phyloP scores from a whole-genome alignment of 2,329 filamentous ascomycete genomes.

The Dothideomycetidae sp. region DNA sequence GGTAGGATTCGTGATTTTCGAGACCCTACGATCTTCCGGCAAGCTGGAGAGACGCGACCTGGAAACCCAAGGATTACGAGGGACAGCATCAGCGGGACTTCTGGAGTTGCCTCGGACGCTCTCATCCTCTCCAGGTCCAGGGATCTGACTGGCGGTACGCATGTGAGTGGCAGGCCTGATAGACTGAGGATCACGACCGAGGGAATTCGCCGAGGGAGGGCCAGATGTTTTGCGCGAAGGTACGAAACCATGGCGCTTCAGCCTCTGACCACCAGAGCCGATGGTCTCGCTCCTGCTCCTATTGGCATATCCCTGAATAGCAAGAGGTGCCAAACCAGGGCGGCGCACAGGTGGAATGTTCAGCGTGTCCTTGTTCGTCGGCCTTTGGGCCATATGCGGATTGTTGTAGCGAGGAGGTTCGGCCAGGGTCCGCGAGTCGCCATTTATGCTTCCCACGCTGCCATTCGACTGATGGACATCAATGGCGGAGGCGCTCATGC shows the following conservation, averaged over 20 bases:
- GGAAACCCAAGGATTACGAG: constrained; percentile 5
- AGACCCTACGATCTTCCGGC: constrained; percentile 13
- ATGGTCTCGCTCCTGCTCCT: constrained; percentile 50
- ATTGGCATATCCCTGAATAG: constrained; percentile 55
- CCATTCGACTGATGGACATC: constrained; percentile 21
- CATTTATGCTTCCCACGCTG: constrained; percentile 11
- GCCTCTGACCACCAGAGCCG: constrained; percentile 35
- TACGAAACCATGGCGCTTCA: constrained; percentile 47
- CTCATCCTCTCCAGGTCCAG: constrained; percentile 15
- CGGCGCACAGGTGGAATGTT: constrained; percentile 33
- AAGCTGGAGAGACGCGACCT: constrained; percentile 12
- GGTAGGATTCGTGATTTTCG: constrained; percentile 11
- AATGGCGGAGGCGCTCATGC: constrained; percentile 48
- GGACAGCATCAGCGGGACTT: constrained; percentile 19
- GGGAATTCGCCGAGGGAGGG: constrained; percentile 10
- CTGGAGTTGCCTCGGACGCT: constrained; percentile 20
- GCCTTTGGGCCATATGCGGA: constrained; percentile 59
- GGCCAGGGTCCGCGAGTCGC: constrained; percentile 32
- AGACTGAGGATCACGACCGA: constrained; percentile 16
- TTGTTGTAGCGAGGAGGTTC: constrained; percentile 51
- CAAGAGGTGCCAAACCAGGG: constrained; percentile 56
- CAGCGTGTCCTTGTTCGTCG: constrained; percentile 52
- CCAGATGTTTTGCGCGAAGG: constrained; percentile 40
- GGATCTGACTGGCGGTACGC: constrained; percentile 19
- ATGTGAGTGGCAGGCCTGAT: constrained; percentile 20